phyloP scores from a whole-genome alignment of 2,329 filamentous ascomycete genomes.

The Aspergillus transmontanensis region DNA sequence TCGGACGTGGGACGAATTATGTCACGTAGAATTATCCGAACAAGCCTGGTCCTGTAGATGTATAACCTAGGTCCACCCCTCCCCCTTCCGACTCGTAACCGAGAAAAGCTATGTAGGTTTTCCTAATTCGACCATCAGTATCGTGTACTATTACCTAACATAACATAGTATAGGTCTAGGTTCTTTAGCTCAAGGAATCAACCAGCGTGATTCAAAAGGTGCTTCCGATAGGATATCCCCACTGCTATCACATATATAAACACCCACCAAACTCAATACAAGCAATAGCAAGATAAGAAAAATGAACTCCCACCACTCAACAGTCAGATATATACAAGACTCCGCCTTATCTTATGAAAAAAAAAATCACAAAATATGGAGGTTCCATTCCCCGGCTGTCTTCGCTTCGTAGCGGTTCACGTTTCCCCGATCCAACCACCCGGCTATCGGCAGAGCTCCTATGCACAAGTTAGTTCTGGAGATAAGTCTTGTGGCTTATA shows the following conservation, averaged over 20 bases:
- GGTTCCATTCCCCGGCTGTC: not conserved
- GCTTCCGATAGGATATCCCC: not conserved
- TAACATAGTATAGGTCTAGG: not conserved
- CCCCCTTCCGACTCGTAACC: not conserved
- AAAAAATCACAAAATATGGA: not conserved
- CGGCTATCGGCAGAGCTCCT: not conserved
- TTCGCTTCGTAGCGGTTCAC: not conserved
- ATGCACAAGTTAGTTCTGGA: not conserved
- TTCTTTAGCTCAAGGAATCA: not conserved
- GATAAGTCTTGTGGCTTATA: not conserved
- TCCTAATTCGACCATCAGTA: not conserved
- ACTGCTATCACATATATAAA: not conserved
- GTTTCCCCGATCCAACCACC: not conserved
- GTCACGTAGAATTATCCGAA: not conserved
- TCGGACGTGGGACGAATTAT: not conserved
- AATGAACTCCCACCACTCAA: not conserved
- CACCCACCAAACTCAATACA: not conserved
- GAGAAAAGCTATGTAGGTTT: not conserved
- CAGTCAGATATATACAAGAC: not conserved
- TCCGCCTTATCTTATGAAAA: not conserved
- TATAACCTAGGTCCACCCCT: not conserved
- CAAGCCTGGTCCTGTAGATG: not conserved
- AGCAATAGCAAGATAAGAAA: not conserved
- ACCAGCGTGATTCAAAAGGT: not conserved
- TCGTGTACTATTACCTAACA: not conserved